Conservation (phyloP, 805 yeast genomes). For the Ogataea wickerhamii region DNA sequence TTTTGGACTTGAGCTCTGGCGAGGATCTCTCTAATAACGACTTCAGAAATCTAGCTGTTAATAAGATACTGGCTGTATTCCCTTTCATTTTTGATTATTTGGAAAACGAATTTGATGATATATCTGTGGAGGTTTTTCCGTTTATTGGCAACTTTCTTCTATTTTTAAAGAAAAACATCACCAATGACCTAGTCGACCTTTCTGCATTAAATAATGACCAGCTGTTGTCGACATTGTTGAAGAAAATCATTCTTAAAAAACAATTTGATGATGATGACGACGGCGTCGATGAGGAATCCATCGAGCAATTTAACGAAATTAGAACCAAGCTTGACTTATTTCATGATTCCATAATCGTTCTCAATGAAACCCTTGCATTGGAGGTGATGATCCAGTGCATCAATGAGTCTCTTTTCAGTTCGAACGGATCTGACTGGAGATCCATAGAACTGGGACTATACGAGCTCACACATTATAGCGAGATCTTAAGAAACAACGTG, state of each 20-base stretch:
- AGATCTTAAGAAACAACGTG: slow-evolving; percentile 72
- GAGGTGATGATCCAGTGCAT: slow-evolving; percentile 45
- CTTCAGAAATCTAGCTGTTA: slow-evolving; percentile 34
- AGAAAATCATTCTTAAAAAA: slow-evolving; percentile 72
- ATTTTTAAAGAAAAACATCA: slow-evolving; percentile 55
- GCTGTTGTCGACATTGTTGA: slow-evolving; percentile 59
- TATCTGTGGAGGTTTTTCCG: slow-evolving; percentile 77
- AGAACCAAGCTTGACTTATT: slow-evolving; percentile 70
- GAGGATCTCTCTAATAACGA: slow-evolving; percentile 37
- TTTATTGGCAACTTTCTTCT: slow-evolving; percentile 72
- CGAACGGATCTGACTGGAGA: slow-evolving; percentile 57
- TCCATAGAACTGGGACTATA: slow-evolving; percentile 81
- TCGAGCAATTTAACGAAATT: slow-evolving; percentile 75
- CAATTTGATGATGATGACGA: slow-evolving; percentile 64
- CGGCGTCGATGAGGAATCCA: slow-evolving; percentile 64
- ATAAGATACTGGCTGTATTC: slow-evolving; percentile 57
- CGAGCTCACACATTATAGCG: slow-evolving; percentile 76
- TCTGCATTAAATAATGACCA: slow-evolving; percentile 36
- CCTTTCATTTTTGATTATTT: slow-evolving; percentile 72
- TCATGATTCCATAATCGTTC: slow-evolving; percentile 72
- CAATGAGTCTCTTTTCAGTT: slow-evolving; percentile 35
- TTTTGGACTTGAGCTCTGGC: slow-evolving; percentile 49
- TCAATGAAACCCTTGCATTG: slow-evolving; percentile 36
- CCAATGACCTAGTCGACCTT: slow-evolving; percentile 32
- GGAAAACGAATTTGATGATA: slow-evolving; percentile 83